Evolutionary conservation across 140 eudicot genomes (phyloP), one percentile per base, ranked within the genome.

Genomic region (Ambrosia hybrid): DNA sequence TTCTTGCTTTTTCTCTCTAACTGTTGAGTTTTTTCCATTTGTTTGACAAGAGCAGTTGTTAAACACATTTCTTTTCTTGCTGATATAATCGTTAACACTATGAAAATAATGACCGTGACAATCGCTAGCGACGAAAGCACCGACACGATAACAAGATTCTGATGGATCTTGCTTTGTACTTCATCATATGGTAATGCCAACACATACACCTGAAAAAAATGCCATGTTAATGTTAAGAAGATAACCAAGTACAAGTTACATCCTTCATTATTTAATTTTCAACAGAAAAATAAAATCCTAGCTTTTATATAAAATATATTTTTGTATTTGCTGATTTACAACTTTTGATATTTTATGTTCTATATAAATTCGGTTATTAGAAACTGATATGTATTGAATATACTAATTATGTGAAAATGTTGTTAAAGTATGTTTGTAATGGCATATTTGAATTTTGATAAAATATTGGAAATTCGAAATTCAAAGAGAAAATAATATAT

Each of bases 1-100:
- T 80, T 85, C 82, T 73, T 83, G 68, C 86, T 72, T 51, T 83
- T 89, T 43, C 95, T 75, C 74, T 91, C 98, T 3, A 85, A 87
- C 61, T 85, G 79, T 37, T 71, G 75, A 3, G 96, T 86, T 51
- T 83, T 81, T 64, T 83, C 95, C 88, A 58, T 89, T 72, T 88
- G 86, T 69, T 83, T 89, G 57, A 84, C 79, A 9, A 88, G 84
- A 6, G 86, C 86, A 17, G 75, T 78, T 41, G 74, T 72, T 39
- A 87, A 68, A 15, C 72, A 48, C 84, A 68, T 67, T 83, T 83
- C 86, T 62, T 72, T 83, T 72, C 79, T 66, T 9, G 78, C 76
- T 60, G 82, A 81, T 68, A 39, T 58, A 14, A 69, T 37, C 1
- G 55, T 78, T 49, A 85, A 52, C n/a, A 37, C 69, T 48, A 79